These are phyloP conservation scores for Candida hungchunana DNA, from an alignment of 805 yeast genomes.

Conservation along the genomic window DNA sequence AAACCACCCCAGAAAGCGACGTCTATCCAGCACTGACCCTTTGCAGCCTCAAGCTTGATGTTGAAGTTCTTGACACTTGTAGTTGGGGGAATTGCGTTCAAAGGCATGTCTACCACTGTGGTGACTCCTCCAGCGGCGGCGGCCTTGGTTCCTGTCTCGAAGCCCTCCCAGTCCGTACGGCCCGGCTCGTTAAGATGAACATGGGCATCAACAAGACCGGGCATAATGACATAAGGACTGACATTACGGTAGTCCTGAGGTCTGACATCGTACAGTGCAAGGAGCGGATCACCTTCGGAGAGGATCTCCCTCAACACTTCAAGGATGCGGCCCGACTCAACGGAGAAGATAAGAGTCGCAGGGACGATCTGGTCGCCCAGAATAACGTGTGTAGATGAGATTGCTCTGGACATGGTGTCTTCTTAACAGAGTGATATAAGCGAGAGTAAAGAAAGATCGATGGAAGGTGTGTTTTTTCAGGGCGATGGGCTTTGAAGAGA, in stretches of 20 bases:
- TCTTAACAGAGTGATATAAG: neutral
- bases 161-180: constrained; percentile 98
- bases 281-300: constrained; percentile 34
- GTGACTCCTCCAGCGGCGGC: constrained; percentile 97
- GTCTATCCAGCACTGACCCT: constrained; percentile 84
- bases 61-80: constrained; percentile 76
- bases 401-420: constrained; percentile 43
- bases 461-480: too few relatives aligned
- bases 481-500: constrained; percentile 1
- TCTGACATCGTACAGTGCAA: constrained; percentile 39
- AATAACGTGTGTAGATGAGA: constrained; percentile 57
- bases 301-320: constrained; percentile 42
- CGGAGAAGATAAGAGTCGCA: constrained; percentile 64
- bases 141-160: constrained; percentile 91
- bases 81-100: constrained; percentile 94
- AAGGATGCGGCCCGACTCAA: constrained; percentile 53
- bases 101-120: constrained; percentile 93
- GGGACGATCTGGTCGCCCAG: constrained; percentile 42
- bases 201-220: constrained; percentile 91
- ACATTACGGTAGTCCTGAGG: constrained; percentile 46
- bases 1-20: constrained; percentile 97
- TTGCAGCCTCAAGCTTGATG: constrained; percentile 72
- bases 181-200: constrained; percentile 97
- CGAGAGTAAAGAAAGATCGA: neutral
- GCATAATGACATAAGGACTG: constrained; percentile 65